Base-by-base conservation (phyloP, 2,329 filamentous ascomycete genomes). In the Penicillium fuscoglaucum region DNA sequence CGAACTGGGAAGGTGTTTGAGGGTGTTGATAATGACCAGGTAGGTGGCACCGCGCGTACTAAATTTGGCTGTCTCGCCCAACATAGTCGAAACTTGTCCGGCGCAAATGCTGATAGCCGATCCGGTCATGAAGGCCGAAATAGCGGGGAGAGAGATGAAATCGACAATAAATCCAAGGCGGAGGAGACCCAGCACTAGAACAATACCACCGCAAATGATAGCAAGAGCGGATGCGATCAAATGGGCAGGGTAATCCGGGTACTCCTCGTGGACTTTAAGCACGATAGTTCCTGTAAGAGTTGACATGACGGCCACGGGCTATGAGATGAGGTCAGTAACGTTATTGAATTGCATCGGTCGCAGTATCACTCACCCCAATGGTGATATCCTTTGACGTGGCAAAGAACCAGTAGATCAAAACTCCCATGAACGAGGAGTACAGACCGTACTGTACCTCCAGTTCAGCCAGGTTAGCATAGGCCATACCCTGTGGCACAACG, bases 361-460 rank as follows among this genome's bases (percentile, higher is more conserved):
- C 26, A 37, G 24, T 15, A 44, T 55, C 28, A 63, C 62, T 59
- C 37, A 66, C 64, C n/a, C 66, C 33, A 64, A 50, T 98, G 10
- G 93, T 97, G 70, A 99, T 98, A 75, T 99, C 93, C 73, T 98
- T 99, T 15, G 93, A 97, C 0, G 95, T 99, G 35, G 93, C 95
- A 70, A 98, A 98, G 72, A 97, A 90, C 93, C 93, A 98, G 77
- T 99, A 99, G 61, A 96, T 83, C 62, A 96, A 75, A 17, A 96
- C 93, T 51, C 93, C 95, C 84, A 97, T 95, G 72, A 99, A 98
- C 0, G 93, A 97, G 0, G 93, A 95, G 76, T 96, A 96, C 0
- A 98, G 83, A 52, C 93, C 93, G 70, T 88, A 98, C 71, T 98
- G 83, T 6, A 89, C 84, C 0, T 85, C 82, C n/a, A 98, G 82